These are phyloP conservation scores for Usnea hakonensis DNA, from an alignment of 495 filamentous ascomycete genomes.

Conservation along the genomic window DNA sequence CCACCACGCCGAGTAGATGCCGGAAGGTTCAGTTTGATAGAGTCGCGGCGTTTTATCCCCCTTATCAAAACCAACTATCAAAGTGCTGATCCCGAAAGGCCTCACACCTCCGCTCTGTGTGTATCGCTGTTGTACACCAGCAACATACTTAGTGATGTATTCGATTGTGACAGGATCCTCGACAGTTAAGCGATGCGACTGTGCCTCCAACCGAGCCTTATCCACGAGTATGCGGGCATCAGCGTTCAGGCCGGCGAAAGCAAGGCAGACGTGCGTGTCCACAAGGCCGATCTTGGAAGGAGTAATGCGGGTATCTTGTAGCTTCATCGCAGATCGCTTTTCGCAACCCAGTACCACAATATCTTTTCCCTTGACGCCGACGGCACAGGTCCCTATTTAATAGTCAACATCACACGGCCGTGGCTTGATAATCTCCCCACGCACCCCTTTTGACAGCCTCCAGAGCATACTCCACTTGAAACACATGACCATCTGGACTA, in stretches of 20 bases:
- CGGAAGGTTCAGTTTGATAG: slow-evolving; percentile 96
- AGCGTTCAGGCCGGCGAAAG: slow-evolving; percentile 94
- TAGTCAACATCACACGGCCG: slow-evolving; percentile 3
- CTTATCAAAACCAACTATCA: slow-evolving; percentile 95
- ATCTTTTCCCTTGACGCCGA: slow-evolving; percentile 90
- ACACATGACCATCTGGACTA: slow-evolving; percentile 97
- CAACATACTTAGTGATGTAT: slow-evolving; percentile 98
- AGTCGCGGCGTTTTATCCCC: slow-evolving; percentile 76
- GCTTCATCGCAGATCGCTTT: slow-evolving; percentile 97
- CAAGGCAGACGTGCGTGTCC: slow-evolving; percentile 91
- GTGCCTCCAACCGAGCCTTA: slow-evolving; percentile 92
- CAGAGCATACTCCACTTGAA: slow-evolving; percentile 98
- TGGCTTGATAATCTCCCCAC: neutral
- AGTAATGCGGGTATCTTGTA: slow-evolving; percentile 98
- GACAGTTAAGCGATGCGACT: slow-evolving; percentile 95
- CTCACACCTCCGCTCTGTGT: slow-evolving; percentile 96
- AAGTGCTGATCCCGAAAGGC: slow-evolving; percentile 94
- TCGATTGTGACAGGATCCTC: slow-evolving; percentile 96
- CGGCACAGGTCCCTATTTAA: slow-evolving; percentile 80
- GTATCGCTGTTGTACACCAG: slow-evolving; percentile 95
- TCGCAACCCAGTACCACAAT: slow-evolving; percentile 96
- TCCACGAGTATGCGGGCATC: slow-evolving; percentile 96
- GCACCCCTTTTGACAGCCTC: slow-evolving; percentile 97
- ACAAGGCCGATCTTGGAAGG: slow-evolving; percentile 94
- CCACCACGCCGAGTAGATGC: slow-evolving; percentile 97